A percentile compares a stretch with the other conserved stretches of the same genome.
Evolutionary conservation across 768 basidiomycete genomes (phyloP).

Genomic region (Leccinum subtestaceum): DNA sequence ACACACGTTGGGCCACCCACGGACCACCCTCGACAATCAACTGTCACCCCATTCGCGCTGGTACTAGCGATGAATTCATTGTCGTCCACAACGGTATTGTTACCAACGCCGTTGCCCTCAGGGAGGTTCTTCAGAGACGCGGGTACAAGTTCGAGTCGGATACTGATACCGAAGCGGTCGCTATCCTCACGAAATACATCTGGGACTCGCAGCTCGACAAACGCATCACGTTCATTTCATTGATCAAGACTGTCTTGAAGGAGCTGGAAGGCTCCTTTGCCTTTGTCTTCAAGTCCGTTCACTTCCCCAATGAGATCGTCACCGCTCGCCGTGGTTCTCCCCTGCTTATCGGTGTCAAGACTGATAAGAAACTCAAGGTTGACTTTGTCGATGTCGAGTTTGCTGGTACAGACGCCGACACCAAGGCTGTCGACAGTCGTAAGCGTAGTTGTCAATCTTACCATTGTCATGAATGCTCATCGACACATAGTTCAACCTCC

Average conservation of each 20-base stretch:
- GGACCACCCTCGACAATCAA: constrained; percentile 84
- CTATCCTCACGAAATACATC: constrained; percentile 93
- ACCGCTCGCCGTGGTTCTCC: constrained; percentile 97
- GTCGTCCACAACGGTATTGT: constrained; percentile 99
- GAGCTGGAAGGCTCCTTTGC: constrained; percentile 99
- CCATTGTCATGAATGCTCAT: constrained; percentile 1
- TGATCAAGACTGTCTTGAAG: constrained; percentile 94
- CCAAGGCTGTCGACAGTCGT: constrained; percentile 43
- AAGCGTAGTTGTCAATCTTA: constrained; percentile 17
- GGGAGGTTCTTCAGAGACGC: constrained; percentile 90
- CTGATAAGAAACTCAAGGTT: constrained; percentile 99
- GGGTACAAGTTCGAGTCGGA: constrained; percentile 94
- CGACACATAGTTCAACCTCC: constrained; percentile 40
- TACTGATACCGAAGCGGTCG: constrained; percentile 97
- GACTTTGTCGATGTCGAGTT: constrained; percentile 99
- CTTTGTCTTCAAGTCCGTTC: constrained; percentile 95
- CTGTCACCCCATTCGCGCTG: constrained; percentile 93
- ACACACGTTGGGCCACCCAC: constrained; percentile 99
- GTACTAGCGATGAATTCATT: constrained; percentile 77
- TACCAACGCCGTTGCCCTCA: constrained; percentile 87
- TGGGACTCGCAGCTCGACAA: constrained; percentile 91
- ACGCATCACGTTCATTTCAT: constrained; percentile 80
- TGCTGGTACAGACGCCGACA: constrained; percentile 64
- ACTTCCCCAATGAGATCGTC: constrained; percentile 95
- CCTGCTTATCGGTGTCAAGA: constrained; percentile 96